phyloP scores from a whole-genome alignment of 306 rosid genomes.

The Oxytropis ochrocephala region DNA sequence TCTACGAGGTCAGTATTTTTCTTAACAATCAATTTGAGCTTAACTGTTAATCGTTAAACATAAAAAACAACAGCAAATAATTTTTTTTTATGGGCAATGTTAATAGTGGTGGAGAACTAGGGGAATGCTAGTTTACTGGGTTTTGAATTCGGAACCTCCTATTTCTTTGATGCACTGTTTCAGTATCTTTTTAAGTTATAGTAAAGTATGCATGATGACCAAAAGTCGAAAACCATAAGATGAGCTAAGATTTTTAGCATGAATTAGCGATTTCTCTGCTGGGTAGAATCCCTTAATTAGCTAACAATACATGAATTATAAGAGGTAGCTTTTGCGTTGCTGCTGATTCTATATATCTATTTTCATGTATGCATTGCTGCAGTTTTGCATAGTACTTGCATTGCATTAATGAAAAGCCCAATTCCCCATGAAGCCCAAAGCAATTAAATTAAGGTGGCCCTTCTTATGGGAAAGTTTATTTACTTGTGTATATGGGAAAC shows the following conservation, averaged over 20 bases:
- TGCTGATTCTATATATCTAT: not conserved
- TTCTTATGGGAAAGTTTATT: no score
- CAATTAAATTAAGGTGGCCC: not conserved
- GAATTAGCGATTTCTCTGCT: not conserved
- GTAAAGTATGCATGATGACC: not conserved
- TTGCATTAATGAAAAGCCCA: not conserved
- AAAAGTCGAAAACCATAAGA: not conserved
- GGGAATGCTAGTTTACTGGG: no score
- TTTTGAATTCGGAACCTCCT: no score
- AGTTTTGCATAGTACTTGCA: not conserved
- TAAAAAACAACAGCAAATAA: no score
- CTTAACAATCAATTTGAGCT: no score
- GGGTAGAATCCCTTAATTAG: not conserved
- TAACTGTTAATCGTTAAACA: no score
- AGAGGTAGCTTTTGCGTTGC: not conserved
- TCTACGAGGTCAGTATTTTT: no score
- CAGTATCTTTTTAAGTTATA: no score
- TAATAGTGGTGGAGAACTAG: no score
- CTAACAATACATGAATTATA: not conserved
- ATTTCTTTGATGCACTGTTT: no score
- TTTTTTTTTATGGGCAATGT: no score
- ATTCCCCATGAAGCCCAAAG: constrained; percentile 9
- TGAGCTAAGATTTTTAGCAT: not conserved
- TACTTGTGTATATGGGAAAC: no score
- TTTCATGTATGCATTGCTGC: not conserved